These are phyloP conservation scores for Cyathus olla DNA, from an alignment of 1,284 basidiomycete species.

Conservation along the genomic window DNA sequence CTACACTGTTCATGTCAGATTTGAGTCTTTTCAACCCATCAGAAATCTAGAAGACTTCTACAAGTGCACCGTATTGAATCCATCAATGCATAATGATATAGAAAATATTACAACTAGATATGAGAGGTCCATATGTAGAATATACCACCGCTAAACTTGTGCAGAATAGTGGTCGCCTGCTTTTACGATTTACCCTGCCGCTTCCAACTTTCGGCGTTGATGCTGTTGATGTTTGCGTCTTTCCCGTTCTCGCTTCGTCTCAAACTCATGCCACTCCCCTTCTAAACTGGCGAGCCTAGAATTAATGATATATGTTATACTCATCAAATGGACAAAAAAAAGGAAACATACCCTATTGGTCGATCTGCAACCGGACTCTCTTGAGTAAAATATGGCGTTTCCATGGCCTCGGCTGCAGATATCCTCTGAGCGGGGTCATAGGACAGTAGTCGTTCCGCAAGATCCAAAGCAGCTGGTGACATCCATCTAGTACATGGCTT, in stretches of 20 bases:
- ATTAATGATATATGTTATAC: slow-evolving; percentile 1
- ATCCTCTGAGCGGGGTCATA: slow-evolving; percentile 88
- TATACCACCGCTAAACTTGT: slow-evolving; percentile 8
- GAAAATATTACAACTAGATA: slow-evolving; percentile 7
- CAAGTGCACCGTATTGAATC: no score
- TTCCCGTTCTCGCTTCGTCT: slow-evolving; percentile 87
- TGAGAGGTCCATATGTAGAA: not conserved
- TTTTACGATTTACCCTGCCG: slow-evolving; percentile 24
- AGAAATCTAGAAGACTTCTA: no score
- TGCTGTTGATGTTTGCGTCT: slow-evolving; percentile 44
- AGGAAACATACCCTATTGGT: slow-evolving; percentile 79
- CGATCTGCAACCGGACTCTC: slow-evolving; percentile 82
- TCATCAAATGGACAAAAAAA: slow-evolving; percentile 2
- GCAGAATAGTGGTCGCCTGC: no score
- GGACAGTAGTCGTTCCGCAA: slow-evolving; percentile 86
- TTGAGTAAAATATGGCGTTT: slow-evolving; percentile 84
- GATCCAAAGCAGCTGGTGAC: slow-evolving; percentile 84
- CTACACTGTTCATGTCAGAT: no score
- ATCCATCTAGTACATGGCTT: slow-evolving; percentile 70
- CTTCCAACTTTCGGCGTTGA: slow-evolving; percentile 68
- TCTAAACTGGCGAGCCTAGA: slow-evolving; percentile 77
- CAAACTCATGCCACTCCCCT: slow-evolving; percentile 96
- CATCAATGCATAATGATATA: not conserved
- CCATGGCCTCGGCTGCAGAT: slow-evolving; percentile 85
- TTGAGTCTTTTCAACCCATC: no score